Percentiles rank a stretch among this genome's conserved stretches.
Evolutionary conservation across 306 rosid species (phyloP).

Genomic region (Mucuna pruriens): DNA sequence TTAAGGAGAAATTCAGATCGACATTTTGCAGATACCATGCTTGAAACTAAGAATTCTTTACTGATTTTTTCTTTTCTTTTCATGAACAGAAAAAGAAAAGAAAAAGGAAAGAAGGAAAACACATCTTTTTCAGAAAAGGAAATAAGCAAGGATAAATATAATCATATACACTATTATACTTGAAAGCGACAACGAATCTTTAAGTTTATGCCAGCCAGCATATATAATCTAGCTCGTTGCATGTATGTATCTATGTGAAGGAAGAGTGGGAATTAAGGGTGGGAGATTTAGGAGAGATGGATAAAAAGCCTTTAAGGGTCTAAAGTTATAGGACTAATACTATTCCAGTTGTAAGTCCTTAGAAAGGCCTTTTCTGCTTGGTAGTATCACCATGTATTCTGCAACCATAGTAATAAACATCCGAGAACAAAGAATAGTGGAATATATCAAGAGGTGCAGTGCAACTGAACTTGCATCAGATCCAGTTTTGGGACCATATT

Average conservation of each 20-base stretch:
- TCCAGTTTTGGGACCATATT: slow-evolving; percentile 16
- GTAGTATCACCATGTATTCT: neutral
- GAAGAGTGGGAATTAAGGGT: neutral
- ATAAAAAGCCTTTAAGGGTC: neutral
- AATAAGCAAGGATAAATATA: neutral
- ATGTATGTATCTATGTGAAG: neutral
- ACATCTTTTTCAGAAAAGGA: slow-evolving; percentile 21
- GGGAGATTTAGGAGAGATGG: neutral
- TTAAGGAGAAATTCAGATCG: slow-evolving; percentile 44
- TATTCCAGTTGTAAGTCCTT: slow-evolving; percentile 24
- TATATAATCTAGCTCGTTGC: slow-evolving; percentile 28
- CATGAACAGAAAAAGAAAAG: neutral
- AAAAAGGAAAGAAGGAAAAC: slow-evolving; percentile 16
- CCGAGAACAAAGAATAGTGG: neutral
- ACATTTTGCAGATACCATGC: slow-evolving; percentile 7
- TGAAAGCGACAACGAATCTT: slow-evolving; percentile 22
- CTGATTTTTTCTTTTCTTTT: neutral
- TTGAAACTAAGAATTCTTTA: slow-evolving; percentile 23
- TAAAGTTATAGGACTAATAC: neutral
- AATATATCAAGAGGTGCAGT: slow-evolving; percentile 27
- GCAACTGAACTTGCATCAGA: slow-evolving; percentile 32
- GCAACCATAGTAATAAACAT: neutral
- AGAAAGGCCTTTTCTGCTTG: slow-evolving; percentile 23
- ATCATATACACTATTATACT: neutral
- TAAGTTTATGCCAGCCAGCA: neutral